These are phyloP conservation scores for Phytophthora foliorum DNA, from an alignment of 352 stramenopile species.

Conservation along the genomic window DNA sequence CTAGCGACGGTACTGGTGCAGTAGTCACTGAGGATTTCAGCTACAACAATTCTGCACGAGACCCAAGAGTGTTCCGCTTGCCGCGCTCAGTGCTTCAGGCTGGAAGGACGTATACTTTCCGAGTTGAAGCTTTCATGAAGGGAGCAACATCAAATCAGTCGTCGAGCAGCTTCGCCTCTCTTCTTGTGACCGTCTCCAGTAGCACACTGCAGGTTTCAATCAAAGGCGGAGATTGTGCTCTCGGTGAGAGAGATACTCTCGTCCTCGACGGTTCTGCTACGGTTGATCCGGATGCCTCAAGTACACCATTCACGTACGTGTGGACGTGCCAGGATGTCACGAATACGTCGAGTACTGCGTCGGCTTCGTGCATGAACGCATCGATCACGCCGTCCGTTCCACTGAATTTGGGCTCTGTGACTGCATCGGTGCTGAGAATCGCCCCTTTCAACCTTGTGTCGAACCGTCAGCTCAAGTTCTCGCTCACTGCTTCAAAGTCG, in stretches of 20 bases:
- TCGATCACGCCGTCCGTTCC: constrained; percentile 5
- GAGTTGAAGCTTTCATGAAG: constrained; percentile 60
- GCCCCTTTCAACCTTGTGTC: constrained; percentile 56
- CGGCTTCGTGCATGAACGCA: constrained; percentile 21
- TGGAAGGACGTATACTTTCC: constrained; percentile 67
- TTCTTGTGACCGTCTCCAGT: constrained; percentile 50
- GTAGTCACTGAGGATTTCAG: constrained; percentile 45
- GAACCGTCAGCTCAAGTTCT: constrained; percentile 56
- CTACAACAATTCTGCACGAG: constrained; percentile 61
- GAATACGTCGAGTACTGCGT: constrained; percentile 28
- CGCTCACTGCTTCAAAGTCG: constrained; percentile 51
- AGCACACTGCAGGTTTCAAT: constrained; percentile 52
- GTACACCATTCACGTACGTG: constrained; percentile 45
- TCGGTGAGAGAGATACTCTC: constrained; percentile 63
- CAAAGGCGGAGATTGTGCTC: constrained; percentile 50
- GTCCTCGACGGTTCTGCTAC: constrained; percentile 59
- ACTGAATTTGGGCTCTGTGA: constrained; percentile 27
- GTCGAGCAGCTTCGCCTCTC: constrained; percentile 47
- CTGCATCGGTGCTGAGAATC: constrained; percentile 38
- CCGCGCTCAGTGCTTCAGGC: constrained; percentile 43
- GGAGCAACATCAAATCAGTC: constrained; percentile 19
- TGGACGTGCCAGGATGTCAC: constrained; percentile 75
- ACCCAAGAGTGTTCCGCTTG: constrained; percentile 70
- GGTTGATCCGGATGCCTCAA: constrained; percentile 58
- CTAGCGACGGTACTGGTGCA: constrained; percentile 13